These are phyloP conservation scores for Candida namnaoensis DNA, from an alignment of 805 yeast species.

Conservation along the genomic window DNA sequence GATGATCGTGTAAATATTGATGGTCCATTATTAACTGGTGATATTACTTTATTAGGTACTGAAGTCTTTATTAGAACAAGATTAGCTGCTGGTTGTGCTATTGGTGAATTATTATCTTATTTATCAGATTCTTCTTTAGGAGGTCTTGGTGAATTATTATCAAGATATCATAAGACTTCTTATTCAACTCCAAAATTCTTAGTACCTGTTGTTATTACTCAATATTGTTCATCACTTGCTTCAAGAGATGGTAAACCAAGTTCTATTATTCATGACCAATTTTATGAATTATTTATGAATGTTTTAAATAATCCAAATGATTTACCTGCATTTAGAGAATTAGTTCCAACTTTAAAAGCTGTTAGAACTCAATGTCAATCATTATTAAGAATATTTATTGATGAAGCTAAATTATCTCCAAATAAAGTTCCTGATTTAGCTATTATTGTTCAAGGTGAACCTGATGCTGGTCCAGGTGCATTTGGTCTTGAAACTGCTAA, in stretches of 20 bases:
- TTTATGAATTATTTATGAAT: slow-evolving; percentile 21
- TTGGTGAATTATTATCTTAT: slow-evolving; percentile 56
- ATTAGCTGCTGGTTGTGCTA: slow-evolving; percentile 64
- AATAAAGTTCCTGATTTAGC: slow-evolving; percentile 76
- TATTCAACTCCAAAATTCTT: slow-evolving; percentile 72
- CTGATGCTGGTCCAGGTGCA: slow-evolving; percentile 90
- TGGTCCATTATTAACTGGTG: slow-evolving; percentile 88
- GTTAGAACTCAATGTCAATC: slow-evolving; percentile 85
- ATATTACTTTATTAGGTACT: slow-evolving; percentile 73
- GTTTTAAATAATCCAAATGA: slow-evolving; percentile 32
- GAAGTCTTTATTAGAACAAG: slow-evolving; percentile 71
- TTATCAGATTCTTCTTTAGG: slow-evolving; percentile 31
- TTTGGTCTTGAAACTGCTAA: slow-evolving; percentile 77
- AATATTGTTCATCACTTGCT: slow-evolving; percentile 36
- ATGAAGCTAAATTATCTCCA: slow-evolving; percentile 64
- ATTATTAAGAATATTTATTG: slow-evolving; percentile 67
- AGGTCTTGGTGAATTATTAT: slow-evolving; percentile 28
- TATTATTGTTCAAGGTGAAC: slow-evolving; percentile 87
- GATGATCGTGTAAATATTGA: slow-evolving; percentile 77
- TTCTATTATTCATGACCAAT: slow-evolving; percentile 14
- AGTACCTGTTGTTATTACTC: slow-evolving; percentile 61
- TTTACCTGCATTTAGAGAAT: slow-evolving; percentile 63
- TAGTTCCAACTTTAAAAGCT: slow-evolving; percentile 79
- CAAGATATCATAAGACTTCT: slow-evolving; percentile 9
- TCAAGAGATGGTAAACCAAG: slow-evolving; percentile 14